Conservation (phyloP, 2,329 filamentous ascomycete genomes). For the Cordyceps fumosorosea region DNA sequence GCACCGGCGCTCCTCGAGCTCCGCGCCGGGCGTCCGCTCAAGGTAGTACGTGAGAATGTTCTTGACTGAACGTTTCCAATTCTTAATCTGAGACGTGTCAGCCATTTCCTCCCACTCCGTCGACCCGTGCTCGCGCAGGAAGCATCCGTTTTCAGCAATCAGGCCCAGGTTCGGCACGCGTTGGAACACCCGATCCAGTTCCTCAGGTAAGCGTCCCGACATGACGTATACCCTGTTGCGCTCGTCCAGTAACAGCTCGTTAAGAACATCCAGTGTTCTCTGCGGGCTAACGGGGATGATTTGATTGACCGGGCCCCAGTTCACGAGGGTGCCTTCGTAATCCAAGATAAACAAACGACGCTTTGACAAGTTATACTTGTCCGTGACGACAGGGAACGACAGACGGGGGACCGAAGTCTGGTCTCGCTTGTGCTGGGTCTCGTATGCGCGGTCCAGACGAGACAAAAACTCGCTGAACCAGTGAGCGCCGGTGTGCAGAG, state of each 20-base stretch:
- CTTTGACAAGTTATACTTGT: slow-evolving; percentile 59
- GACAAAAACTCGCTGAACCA: slow-evolving; percentile 77
- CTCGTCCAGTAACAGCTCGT: slow-evolving; percentile 71
- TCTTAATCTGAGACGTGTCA: slow-evolving; percentile 59
- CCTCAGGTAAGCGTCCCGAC: slow-evolving; percentile 80
- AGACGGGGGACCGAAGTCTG: slow-evolving; percentile 82
- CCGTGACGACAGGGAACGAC: slow-evolving; percentile 57
- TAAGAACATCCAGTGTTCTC: slow-evolving; percentile 75
- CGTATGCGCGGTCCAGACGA: slow-evolving; percentile 67
- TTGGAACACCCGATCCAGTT: slow-evolving; percentile 80
- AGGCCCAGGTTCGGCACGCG: slow-evolving; percentile 77
- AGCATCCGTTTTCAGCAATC: slow-evolving; percentile 93
- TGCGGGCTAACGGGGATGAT: slow-evolving; percentile 81
- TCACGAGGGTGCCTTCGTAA: slow-evolving; percentile 87
- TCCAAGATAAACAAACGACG: slow-evolving; percentile 82
- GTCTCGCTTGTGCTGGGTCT: slow-evolving; percentile 78
- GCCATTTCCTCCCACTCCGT: slow-evolving; percentile 73
- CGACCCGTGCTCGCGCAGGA: slow-evolving; percentile 64
- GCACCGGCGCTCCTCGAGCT: slow-evolving; percentile 86
- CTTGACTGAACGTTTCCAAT: slow-evolving; percentile 80
- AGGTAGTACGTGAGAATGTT: slow-evolving; percentile 83
- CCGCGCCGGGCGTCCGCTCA: slow-evolving; percentile 80
- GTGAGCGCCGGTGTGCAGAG: slow-evolving; percentile 73
- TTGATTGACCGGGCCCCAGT: slow-evolving; percentile 75
- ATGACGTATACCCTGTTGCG: slow-evolving; percentile 89